phyloP scores from a whole-genome alignment of 2,329 filamentous ascomycete species.

The Penicillium sp. region DNA sequence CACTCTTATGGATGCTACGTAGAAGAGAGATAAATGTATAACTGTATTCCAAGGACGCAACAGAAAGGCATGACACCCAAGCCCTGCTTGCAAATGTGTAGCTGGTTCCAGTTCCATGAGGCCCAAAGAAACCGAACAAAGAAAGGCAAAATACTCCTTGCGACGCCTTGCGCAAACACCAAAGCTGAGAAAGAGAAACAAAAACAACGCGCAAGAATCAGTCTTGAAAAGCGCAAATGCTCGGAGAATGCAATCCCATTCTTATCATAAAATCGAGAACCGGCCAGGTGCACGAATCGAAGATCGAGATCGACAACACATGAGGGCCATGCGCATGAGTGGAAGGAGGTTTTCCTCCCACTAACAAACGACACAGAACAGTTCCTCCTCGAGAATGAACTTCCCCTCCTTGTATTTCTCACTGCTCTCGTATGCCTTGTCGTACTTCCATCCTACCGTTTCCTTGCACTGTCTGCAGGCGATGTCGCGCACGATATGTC shows the following conservation, averaged over 20 bases:
- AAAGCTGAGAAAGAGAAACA: constrained; percentile 6
- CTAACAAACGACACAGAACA: constrained; percentile 73
- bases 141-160: constrained; percentile 6
- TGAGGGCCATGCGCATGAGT: neutral
- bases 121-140: neutral
- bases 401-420: constrained; percentile 99
- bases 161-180: constrained; percentile 20
- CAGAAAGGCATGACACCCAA: neutral
- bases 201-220: constrained; percentile 5
- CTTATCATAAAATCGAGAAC: neutral
- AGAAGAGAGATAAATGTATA: constrained; percentile 2
- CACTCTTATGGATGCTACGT: neutral
- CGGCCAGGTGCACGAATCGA: neutral
- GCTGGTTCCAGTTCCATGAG: neutral
- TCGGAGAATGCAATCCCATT: constrained; percentile 1
- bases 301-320: neutral
- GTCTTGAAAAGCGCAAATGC: constrained; percentile 7
- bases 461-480: constrained; percentile 85
- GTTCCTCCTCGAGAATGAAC: constrained; percentile 89
- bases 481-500: constrained; percentile 92
- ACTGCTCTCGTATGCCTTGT: constrained; percentile 85
- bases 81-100: neutral
- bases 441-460: constrained; percentile 97
- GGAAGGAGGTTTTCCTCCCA: constrained; percentile 11
- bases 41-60: neutral